Evolutionary conservation across 2,329 filamentous ascomycete species (phyloP), one percentile per base, ranked within the genome.

Genomic region (Trichoderma pleuroti): DNA sequence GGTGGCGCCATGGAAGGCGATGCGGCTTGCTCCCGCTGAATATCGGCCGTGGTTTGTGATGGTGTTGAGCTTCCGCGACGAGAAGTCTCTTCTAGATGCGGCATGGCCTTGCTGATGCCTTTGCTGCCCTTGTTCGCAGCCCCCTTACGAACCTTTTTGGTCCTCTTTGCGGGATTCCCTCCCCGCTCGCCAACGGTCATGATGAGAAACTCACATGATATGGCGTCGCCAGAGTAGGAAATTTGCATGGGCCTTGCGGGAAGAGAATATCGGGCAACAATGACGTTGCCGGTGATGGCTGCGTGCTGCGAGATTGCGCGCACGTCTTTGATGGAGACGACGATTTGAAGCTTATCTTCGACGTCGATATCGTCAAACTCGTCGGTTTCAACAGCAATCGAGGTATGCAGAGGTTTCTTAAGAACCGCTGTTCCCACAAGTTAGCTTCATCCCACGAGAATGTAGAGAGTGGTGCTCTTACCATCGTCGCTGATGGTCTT

Each of bases 271-370:
- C 85, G 84, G 14, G 91, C 91, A 18, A 86, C 87, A 16, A 94
- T 83, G 59, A 87, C 86, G n/a, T 88, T 89, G 66, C 89, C 88
- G 7, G 90, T 86, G 28, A 89, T 88, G 28, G 90, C 90, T 11
- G 92, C 92, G 79, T 95, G 92, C 39, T 90, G 87, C 65, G 94
- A 88, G 68, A 94, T 92, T 39, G 92, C 90, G 64, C 92, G 90
- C 78, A 94, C 94, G 79, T 95, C 92, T 76, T 93, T 94, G 77
- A 95, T 92, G 75, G 90, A 93, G 76, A 94, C 92, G 71, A 93
- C 88, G 75, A 94, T 92, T 77, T 94, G 92, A 70, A 94, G 85
- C 64, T 91, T 90, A 72, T 93, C 89, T 77, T 93, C 90, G 34
- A 93, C 89, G 26, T 88, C 84, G 72, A 94, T 92, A 65, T 91